Evolutionary conservation across 768 basidiomycete species (phyloP), one percentile per base, ranked within the genome.

Genomic region (Sarcodon aspratus): DNA sequence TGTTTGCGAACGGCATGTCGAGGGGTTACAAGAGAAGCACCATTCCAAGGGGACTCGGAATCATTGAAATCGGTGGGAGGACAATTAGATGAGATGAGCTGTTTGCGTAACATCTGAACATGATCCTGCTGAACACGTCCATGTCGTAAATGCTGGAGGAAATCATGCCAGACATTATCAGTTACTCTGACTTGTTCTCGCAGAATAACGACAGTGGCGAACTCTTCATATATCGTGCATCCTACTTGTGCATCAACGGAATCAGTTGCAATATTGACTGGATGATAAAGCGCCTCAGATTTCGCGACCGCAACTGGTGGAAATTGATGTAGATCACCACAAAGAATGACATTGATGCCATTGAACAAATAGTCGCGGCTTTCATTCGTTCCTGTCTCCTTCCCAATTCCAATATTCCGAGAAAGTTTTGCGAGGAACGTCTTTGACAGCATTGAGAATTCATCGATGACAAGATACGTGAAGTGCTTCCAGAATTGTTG

Each of bases 251-350:
- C 15, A 3, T 48, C 38, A n/a, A 17, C 8, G 2, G 6, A 33
- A 2, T 31, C 18, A n/a, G n/a, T n/a, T 33, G 21, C 50, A 9
- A 13, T 3, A n/a, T 44, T 52, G 0, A 31, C 13, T 3, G 57
- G 50, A 7, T 52, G 36, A 45, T 52, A 66, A 7, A 67, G 57
- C 9, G 63, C 49, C 13, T 60, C 62, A 6, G 21, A 17, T 1
- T 52, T 46, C 5, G 47, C 56, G 0, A 6, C 12, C 9, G 50
- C 52, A 10, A 74, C 70, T 0, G 69, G 71, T 3, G 70, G 72
- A 51, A 74, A 73, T 54, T 72, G 73, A 48, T 74, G 70, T 11
- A 72, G 63, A 45, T 73, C 69, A 0, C 73, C 72, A 17, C 57
- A 55, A 3, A 73, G 17, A 3, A 73, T 66, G 4, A 74, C 56